Evolutionary conservation across 441 rosid genomes (phyloP).

Genomic region (Pelargonium myrrhifolium): DNA sequence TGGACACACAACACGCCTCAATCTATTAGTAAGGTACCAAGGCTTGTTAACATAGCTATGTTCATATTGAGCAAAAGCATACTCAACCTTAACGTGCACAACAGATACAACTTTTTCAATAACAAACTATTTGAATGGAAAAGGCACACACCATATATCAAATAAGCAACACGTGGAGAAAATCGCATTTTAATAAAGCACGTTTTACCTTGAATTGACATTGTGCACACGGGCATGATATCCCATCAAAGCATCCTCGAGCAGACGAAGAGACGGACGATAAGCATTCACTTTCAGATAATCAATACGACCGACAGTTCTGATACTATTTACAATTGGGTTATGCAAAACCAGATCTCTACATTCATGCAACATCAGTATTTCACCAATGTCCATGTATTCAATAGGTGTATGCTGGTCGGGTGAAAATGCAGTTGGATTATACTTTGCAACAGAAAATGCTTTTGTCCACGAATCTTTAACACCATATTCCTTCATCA

Average conservation of each 20-base stretch:
- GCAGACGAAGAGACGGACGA: not conserved
- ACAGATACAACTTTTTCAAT: too few relatives aligned
- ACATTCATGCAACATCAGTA: not conserved
- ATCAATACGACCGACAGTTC: not conserved
- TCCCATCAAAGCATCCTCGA: not conserved
- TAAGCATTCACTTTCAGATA: not conserved
- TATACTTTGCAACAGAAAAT: not conserved
- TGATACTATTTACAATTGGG: not conserved
- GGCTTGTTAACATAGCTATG: too few relatives aligned
- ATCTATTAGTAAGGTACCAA: too few relatives aligned
- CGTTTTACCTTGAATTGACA: not conserved
- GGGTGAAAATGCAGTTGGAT: not conserved
- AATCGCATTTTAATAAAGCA: not conserved
- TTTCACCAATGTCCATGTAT: not conserved
- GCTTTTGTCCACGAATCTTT: not conserved
- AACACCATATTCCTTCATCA: not conserved
- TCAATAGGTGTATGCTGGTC: not conserved
- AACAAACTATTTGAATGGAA: too few relatives aligned
- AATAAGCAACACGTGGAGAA: too few relatives aligned
- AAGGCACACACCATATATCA: too few relatives aligned
- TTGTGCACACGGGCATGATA: not conserved
- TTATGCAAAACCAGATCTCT: not conserved
- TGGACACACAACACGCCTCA: too few relatives aligned
- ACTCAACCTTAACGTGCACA: too few relatives aligned
- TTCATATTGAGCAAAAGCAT: too few relatives aligned